Base-by-base conservation (phyloP, 805 yeast genomes). In the Metschnikowia aberdeeniae region DNA sequence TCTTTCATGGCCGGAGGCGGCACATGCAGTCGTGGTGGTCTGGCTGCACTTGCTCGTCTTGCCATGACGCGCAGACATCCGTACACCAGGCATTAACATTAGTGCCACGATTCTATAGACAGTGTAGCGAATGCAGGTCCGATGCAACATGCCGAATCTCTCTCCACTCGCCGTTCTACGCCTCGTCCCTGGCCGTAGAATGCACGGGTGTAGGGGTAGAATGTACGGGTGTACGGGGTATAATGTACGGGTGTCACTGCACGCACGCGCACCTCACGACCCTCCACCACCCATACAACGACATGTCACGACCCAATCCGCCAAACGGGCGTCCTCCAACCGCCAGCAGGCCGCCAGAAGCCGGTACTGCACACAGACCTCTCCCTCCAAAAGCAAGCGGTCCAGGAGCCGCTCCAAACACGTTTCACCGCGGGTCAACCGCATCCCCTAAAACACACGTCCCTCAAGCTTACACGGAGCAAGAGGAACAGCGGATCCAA, bases 401-500 rank as follows among this genome's bases (percentile, higher is more conserved):
- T 12, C 31, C 31, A 22, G 31, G 11, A 17, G 31, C 30, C 14
- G 9, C 20, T 14, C 31, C 30, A 19, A 28, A 36, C 20, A 20
- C 35, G 19, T 27, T 26, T 26, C 38, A 35, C 19, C 28, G 12
- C 32, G 32, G 40, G 22, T 20, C 28, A 28, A 24, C 14, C 11
- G 6, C 40, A 27, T 20, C 22, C 14, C 17, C 17, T 10, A 35
- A 39, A 22, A 30, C 44, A 20, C 37, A 27, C 28, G 34, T 27
- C 32, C 61, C 66, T 6, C 54, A 57, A 9, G 61, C 66, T 6
- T 71, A 67, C 54, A 54, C 63, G 1, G 51, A 47, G 3, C 67
- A 62, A 30, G 75, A 71, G 42, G 55, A 60, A n/a, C 46, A 52
- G n/a, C 52, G 63, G 11, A 71, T 71, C 30, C 72, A 68, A 51